A percentile compares a stretch with the other conserved stretches of the same genome.
Conservation (phyloP, 2,329 filamentous ascomycete genomes). For the Hymenoscyphus occultus region DNA sequence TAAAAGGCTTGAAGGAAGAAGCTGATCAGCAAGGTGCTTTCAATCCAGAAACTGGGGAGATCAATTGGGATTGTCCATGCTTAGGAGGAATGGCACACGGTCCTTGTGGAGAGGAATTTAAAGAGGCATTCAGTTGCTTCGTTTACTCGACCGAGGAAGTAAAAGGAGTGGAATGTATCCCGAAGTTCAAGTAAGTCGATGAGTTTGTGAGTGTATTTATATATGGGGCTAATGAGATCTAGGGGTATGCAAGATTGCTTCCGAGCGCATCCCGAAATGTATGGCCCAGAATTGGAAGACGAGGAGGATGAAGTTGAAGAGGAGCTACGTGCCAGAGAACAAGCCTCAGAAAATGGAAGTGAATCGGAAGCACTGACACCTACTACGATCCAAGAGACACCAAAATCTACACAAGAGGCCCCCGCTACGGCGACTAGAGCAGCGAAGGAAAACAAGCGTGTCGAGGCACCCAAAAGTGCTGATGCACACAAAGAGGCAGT, state of each 20-base stretch:
- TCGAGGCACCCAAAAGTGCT: neutral
- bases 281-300: constrained; percentile 81
- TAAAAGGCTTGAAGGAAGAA: constrained; percentile 70
- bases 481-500: neutral
- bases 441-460: neutral
- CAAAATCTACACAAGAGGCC: neutral
- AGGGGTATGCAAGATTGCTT: constrained; percentile 99
- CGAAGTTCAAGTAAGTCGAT: constrained; percentile 83
- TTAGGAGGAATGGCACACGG: constrained; percentile 95
- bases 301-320: constrained; percentile 59
- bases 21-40: constrained; percentile 87
- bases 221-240: constrained; percentile 29
- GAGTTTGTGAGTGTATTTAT: neutral
- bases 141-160: constrained; percentile 93
- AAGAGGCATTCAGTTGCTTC: constrained; percentile 95
- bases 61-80: constrained; percentile 99
- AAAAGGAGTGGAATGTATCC: constrained; percentile 96
- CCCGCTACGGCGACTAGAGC: neutral
- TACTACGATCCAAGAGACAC: neutral
- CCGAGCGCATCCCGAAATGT: constrained; percentile 85
- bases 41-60: constrained; percentile 97
- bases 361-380: neutral
- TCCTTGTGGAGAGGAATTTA: constrained; percentile 94
- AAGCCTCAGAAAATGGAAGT: constrained; percentile 1
- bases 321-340: constrained; percentile 31